Evolutionary conservation across 116 monocot species (phyloP), one percentile per base, ranked within the genome.

Genomic region (Dioscorea cayenensis): DNA sequence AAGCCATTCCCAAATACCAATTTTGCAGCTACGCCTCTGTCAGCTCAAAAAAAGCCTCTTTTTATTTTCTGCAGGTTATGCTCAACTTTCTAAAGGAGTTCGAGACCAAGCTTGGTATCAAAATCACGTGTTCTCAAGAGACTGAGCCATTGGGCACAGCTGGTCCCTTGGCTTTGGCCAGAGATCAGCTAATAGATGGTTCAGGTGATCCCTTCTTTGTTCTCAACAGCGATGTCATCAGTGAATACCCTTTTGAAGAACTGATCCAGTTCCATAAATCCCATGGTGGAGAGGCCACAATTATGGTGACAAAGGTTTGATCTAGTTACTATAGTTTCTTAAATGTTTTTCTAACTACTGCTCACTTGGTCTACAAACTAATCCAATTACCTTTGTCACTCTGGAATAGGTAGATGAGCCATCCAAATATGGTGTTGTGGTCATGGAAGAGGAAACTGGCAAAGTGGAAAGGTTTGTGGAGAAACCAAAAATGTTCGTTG

Each of bases 151-250:
- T 95, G 8, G 95, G 95, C 19, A 95, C 95, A 19, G 95, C 95
- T 21, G 95, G 95, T 28, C 92, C 95, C n/a, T 78, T 95, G 62
- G 95, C 95, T 77, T 66, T 95, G 21, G 95, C 95, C 29, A 89
- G 95, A 78, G 87, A 89, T 74, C 89, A 85, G 79, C 81, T 95
- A 25, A 62, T 78, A 14, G 92, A 92, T 73, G 79, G 78, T 22
- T 95, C 95, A 19, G 89, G 87, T 1, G 89, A 95, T 48, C 92
- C 95, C 25, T 95, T 95, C 74, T 95, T 95, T 75, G 92, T 95
- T 21, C 87, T 95, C 21, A 95, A 95, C 80, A 95, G 92, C 63
- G 95, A 95, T 71, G 95, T 95, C 51, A 95, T 95, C 66, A 82
- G 87, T 35, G 92, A 95, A 72, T 95, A 95, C 50, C 92, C 92